Base-by-base conservation (phyloP, 2,329 filamentous ascomycete genomes). In the Hymenoscyphus linearis region DNA sequence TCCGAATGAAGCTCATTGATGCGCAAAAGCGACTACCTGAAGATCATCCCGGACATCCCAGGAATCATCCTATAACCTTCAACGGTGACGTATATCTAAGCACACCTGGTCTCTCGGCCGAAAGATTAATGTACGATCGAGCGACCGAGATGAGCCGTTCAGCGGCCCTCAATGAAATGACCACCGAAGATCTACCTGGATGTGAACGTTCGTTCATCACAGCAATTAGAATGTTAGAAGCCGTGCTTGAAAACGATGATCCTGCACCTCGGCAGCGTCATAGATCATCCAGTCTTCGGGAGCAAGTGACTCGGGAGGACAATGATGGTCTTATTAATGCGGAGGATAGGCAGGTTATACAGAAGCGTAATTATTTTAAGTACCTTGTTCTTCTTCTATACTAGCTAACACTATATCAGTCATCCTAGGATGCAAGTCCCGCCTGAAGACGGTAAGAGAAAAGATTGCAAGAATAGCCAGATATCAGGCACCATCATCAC, bases 51-150 rank as follows among this genome's bases (percentile, higher is more conserved):
- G 89, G 86, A 67, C 91, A 98, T 70, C 93, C 93, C 0, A 86
- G 79, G 69, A 96, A 96, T 68, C 87, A 91, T 59, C 83, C 84
- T 22, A 83, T 82, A 80, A 36, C 78, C 83, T 2, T 87, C 88
- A 16, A 82, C 85, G 2, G 91, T 63, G 88, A 90, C 58, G 91
- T 97, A 27, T 84, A 89, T 55, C 82, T 99, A 27, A 96, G 90
- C 14, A 86, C 90, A 2, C 31, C 31, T 31, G 95, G 93, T 1
- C 87, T 97, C 60, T 97, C 92, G 25, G 95, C 95, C 0, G 95
- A 98, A 77, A 96, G 93, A 76, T 80, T 99, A 53, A 97, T 99
- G 92, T 99, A 97, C 73, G 95, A 99, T 69, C 90, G 95, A 54
- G 95, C 95, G 0, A 79, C 98, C 25, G 95, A 99, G 74, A 98